These are phyloP conservation scores for Pilasporangium apinafurcum DNA, from an alignment of 352 stramenopile species.

Conservation along the genomic window DNA sequence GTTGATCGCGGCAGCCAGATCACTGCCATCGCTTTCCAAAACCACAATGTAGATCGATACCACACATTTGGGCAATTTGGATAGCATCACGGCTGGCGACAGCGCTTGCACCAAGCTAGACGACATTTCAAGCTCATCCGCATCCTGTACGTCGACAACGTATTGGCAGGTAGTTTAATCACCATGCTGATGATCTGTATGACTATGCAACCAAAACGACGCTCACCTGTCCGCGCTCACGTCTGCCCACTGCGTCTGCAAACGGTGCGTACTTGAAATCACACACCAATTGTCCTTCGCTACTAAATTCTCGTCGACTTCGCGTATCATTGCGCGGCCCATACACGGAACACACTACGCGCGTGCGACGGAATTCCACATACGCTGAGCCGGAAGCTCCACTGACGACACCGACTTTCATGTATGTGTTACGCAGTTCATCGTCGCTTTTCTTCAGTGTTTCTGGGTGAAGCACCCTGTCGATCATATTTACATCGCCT, in stretches of 20 bases:
- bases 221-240: slow-evolving; percentile 49
- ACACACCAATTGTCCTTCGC: slow-evolving; percentile 82
- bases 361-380: slow-evolving; percentile 83
- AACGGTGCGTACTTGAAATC: slow-evolving; percentile 88
- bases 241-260: slow-evolving; percentile 45
- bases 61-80: slow-evolving; percentile 87
- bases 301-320: slow-evolving; percentile 73
- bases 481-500: slow-evolving; percentile 17
- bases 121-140: slow-evolving; percentile 79
- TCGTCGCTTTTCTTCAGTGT: slow-evolving; percentile 40
- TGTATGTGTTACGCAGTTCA: slow-evolving; percentile 83
- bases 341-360: slow-evolving; percentile 86
- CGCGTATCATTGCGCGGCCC: slow-evolving; percentile 76
- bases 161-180: background rate
- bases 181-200: background rate
- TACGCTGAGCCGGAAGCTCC: slow-evolving; percentile 85
- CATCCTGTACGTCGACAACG: slow-evolving; percentile 13
- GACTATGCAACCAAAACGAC: background rate
- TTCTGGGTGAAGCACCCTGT: slow-evolving; percentile 27
- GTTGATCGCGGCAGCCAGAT: slow-evolving; percentile 78
- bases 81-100: slow-evolving; percentile 75
- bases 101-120: slow-evolving; percentile 70
- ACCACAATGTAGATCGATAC: slow-evolving; percentile 87
- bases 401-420: slow-evolving; percentile 76
- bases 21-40: slow-evolving; percentile 79